phyloP scores from a whole-genome alignment of 768 basidiomycete species.

The Suillus cothurnatus region DNA sequence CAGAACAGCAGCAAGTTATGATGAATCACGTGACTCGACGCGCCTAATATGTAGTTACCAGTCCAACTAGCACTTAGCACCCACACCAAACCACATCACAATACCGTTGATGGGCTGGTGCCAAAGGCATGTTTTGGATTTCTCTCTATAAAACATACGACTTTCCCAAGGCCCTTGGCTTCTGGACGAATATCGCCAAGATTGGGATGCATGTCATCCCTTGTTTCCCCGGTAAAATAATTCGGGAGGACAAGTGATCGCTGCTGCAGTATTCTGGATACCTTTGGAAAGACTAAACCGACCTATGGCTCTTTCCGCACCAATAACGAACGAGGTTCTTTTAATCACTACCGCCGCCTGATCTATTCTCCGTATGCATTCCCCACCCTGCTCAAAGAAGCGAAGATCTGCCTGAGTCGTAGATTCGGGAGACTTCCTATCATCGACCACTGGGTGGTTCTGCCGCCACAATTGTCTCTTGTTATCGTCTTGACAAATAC shows the following conservation, averaged over 20 bases:
- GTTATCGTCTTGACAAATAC: not conserved
- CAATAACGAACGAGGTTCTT: constrained; percentile 43
- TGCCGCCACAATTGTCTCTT: not conserved
- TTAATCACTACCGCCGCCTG: constrained; percentile 22
- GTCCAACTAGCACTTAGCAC: constrained; percentile 14
- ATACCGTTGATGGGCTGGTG: not conserved
- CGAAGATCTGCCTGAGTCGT: constrained; percentile 49
- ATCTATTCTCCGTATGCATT: constrained; percentile 18
- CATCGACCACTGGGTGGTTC: constrained; percentile 3
- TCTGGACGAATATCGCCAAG: constrained; percentile 41
- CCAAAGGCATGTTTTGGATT: not conserved
- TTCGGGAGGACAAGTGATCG: constrained; percentile 28
- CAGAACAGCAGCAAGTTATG: not conserved
- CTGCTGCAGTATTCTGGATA: not conserved
- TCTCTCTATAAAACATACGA: not conserved
- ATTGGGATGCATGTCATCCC: constrained; percentile 25
- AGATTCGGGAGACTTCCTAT: constrained; percentile 13
- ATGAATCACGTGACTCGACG: not conserved
- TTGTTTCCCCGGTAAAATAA: constrained; percentile 45
- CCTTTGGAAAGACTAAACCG: not conserved
- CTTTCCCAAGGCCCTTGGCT: constrained; percentile 29
- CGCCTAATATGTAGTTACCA: not conserved
- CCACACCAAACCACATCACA: constrained; percentile 17
- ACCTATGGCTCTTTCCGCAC: constrained; percentile 44
- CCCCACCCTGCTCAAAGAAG: constrained; percentile 42